Conservation (phyloP, 2,329 filamentous ascomycete species). For the Trichoderma sp. region DNA sequence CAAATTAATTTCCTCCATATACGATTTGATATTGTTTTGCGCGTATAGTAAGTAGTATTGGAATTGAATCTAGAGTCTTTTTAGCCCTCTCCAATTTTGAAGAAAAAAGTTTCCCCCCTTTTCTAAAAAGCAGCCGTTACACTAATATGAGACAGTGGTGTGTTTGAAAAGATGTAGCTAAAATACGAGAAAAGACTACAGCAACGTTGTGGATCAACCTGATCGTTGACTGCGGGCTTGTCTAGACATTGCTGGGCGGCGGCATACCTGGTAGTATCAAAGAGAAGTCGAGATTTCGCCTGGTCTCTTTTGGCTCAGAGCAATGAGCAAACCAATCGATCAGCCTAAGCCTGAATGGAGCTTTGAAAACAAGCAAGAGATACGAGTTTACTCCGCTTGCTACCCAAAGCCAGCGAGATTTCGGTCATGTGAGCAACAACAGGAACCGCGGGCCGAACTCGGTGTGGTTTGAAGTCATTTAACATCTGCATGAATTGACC, state of each 20-base stretch:
- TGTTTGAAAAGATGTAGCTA: slow-evolving; percentile 18
- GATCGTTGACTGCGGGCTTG: background rate
- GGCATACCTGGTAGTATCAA: background rate
- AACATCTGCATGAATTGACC: slow-evolving; percentile 1
- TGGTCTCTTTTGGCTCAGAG: background rate
- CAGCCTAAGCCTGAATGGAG: background rate
- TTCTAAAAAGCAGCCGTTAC: background rate
- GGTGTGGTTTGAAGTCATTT: background rate
- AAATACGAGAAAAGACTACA: background rate
- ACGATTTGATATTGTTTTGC: background rate
- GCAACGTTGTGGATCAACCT: slow-evolving; percentile 2
- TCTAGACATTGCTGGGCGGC: background rate
- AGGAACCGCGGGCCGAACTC: background rate
- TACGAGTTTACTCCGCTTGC: background rate
- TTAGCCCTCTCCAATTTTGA: background rate
- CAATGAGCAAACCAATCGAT: background rate
- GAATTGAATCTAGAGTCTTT: background rate
- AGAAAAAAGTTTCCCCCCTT: background rate
- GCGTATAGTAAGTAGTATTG: background rate
- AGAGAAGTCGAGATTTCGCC: background rate
- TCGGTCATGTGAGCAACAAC: slow-evolving; percentile 8
- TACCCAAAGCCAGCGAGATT: background rate
- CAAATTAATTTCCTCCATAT: background rate
- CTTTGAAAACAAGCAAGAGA: background rate
- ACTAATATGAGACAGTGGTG: slow-evolving; percentile 14